phyloP scores from a whole-genome alignment of 495 filamentous ascomycete species.

The Penicillium manginii region DNA sequence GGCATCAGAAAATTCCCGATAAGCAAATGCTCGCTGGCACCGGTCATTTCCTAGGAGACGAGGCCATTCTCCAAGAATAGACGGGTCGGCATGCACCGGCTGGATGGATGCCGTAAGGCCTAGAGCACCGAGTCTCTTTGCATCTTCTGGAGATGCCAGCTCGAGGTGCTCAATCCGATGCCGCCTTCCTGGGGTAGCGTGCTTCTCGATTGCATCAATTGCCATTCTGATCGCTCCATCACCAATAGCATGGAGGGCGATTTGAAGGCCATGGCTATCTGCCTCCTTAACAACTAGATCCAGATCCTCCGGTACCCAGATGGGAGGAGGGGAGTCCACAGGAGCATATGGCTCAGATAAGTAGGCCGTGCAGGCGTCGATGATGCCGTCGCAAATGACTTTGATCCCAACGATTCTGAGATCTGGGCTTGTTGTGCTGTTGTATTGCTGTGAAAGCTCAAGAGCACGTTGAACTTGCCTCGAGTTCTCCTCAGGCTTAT shows the following conservation, averaged over 20 bases:
- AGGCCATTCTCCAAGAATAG: constrained; percentile 20
- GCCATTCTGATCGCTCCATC: constrained; percentile 59
- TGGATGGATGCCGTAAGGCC: constrained; percentile 68
- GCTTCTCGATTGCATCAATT: constrained; percentile 54
- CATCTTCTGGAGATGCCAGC: constrained; percentile 55
- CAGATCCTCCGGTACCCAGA: constrained; percentile 10
- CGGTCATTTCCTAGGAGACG: constrained; percentile 31
- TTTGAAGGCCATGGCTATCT: constrained; percentile 53
- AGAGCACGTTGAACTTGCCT: constrained; percentile 58
- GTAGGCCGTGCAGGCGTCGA: constrained; percentile 62
- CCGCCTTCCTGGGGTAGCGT: constrained; percentile 33
- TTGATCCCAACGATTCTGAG: constrained; percentile 59
- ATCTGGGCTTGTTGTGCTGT: constrained; percentile 22
- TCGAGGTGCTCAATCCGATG: constrained; percentile 69
- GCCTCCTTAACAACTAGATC: constrained; percentile 12
- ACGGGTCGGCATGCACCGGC: constrained; percentile 66
- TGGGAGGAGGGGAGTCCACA: constrained; percentile 6
- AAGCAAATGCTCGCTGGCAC: constrained; percentile 61
- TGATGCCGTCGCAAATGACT: constrained; percentile 61
- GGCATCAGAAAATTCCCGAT: constrained; percentile 59
- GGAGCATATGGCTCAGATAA: constrained; percentile 56
- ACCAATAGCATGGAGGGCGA: constrained; percentile 67
- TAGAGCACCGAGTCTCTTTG: constrained; percentile 52
- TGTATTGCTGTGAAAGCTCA: constrained; percentile 38
- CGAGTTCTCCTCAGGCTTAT: constrained; percentile 42